Evolutionary conservation across 768 basidiomycete genomes (phyloP), one percentile per base, ranked within the genome.

Genomic region (Suillus alpinus): DNA sequence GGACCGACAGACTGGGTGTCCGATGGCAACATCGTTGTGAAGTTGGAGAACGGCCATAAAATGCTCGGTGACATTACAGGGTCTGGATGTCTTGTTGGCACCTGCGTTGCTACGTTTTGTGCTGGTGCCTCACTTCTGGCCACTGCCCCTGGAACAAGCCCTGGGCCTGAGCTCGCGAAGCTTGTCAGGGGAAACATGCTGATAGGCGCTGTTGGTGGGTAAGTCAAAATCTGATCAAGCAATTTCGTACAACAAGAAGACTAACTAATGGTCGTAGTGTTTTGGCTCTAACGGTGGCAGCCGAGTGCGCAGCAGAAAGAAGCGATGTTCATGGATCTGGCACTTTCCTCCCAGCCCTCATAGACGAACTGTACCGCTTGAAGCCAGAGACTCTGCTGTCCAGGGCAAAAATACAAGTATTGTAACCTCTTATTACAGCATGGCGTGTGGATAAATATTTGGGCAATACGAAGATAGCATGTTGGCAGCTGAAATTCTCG

Each of bases 1-100:
- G 95, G 95, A 2, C 76, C 80, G 14, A 78, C 74, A 0, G 95
- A 98, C 70, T 95, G 89, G 73, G 79, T 97, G 51, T 93, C 92
- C 0, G 92, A 97, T 67, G 95, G 95, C 6, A 68, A 72, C 12
- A 79, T 73, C 5, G 87, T 93, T 6, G 79, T 92, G n/a, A 79
- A 81, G 46, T 74, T 93, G 7, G 75, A 78, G 4, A 97, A 97
- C 67, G 95, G 95, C 0, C 80, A 91, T 67, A 74, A 77, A 16
- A 75, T 89, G 29, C 83, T 97, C 8, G 88, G 86, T 0, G 78
- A 82, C 58, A 94, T 98, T 59, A 97, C 95, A 0, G 95, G 95
- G 0, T 91, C 91, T 29, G 95, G 95, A 4, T 98, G 95, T 68
- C 86, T 95, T 71, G 77, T 86, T 26, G 91, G 90, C 31, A 89